Base-by-base conservation (phyloP, 129 eudicot species). In the Sambucus nigra region DNA sequence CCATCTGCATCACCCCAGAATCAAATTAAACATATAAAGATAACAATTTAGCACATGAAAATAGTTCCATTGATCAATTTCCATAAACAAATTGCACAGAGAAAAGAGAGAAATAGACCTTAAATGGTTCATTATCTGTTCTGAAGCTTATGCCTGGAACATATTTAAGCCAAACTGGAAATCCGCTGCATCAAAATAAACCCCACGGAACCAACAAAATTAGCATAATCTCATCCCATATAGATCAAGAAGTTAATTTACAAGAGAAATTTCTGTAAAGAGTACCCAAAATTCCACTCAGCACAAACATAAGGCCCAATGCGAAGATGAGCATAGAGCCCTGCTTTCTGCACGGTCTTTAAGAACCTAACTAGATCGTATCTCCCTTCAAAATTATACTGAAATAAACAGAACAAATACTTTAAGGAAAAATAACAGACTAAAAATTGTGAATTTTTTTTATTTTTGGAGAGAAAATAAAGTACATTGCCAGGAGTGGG, bases 241-340 rank as follows among this genome's bases (percentile, higher is more conserved):
- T 18, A 71, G 65, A 76, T 63, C 76, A 25, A 31, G 42, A 46
- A 16, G 47, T 32, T 13, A n/a, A 13, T 41, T n/a, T n/a, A n/a
- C n/a, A 50, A 17, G 18, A 38, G 15, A 50, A 20, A 25, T 17
- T 49, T 8, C 18, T 10, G 55, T 50, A 47, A 46, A 53, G 1
- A n/a, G 51, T 82, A 86, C 95, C 95, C 95, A 55, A 81, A 86
- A 59, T 86, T 86, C 95, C 92, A 86, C 65, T 86, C 95, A 2
- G 95, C 95, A 79, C 95, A 86, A 66, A 82, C 78, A 66, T 86
- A 86, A 78, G 95, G 95, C 29, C 95, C 95, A 60, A 86, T 79
- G 55, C 93, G 77, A 27, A 86, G 92, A 68, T 79, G 83, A 59
- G 82, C 93, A 82, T 81, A 86, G 21, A 86, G 77, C 16, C 95